Base-by-base conservation (phyloP, 305 asterid species). In the Rubia tinctorum region DNA sequence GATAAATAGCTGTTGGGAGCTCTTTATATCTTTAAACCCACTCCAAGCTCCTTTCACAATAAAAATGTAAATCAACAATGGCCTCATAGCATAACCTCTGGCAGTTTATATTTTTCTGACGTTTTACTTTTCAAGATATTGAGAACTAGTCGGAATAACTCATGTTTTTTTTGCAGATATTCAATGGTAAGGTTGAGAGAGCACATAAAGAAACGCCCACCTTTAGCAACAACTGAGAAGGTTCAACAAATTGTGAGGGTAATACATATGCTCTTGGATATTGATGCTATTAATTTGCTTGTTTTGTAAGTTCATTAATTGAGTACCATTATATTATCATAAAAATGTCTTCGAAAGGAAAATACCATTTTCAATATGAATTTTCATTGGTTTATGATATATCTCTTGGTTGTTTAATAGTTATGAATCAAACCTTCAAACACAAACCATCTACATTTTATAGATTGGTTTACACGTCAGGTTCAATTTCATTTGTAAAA, bases 151-250 rank as follows among this genome's bases (percentile, higher is more conserved):
- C 39, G 20, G 58, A 55, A 23, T 39, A 20, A 66, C n/a, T 39
- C 60, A 23, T 60, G 60, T 58, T 64, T 67, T 6, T 18, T 55
- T 71, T 76, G 70, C 89, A 94, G 99, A 74, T 88, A 88, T 79
- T 88, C 97, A 4, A 68, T 94, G 81, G 84, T 90, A 73, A 86
- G 84, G 71, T 77, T 92, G 84, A 89, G 99, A 78, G 99, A 94
- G 77, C 98, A 94, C 79, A 94, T 94, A 82, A 94, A 94, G 92
- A 94, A 94, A 84, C 98, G 99, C 30, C 99, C 98, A 65, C 99
- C 99, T 68, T 80, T 94, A 70, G 95, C 99, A 73, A 90, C 99
- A 72, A 77, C 99, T 8, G 98, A 94, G 83, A 94, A 94, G 79
- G 90, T 92, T 84, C 98, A 94, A 85, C 98, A 91, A 86, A 77